Evolutionary conservation across 1,284 basidiomycete genomes (phyloP).

Genomic region (Trichosporon sp.): DNA sequence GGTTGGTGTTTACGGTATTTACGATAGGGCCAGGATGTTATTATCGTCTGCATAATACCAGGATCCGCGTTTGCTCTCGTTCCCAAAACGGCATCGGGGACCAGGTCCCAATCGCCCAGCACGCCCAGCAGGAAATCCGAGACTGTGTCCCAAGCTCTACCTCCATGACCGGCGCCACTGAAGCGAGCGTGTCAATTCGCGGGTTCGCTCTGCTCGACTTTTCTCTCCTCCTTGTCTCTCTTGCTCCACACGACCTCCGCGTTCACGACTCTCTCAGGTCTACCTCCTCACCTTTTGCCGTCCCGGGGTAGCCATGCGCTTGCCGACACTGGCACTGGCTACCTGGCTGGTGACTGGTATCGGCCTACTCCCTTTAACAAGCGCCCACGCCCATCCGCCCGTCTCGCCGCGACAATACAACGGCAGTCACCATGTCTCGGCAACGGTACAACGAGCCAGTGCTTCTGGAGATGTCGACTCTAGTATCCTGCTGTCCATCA

Average conservation of each 20-base stretch:
- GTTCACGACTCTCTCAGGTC: too few relatives aligned
- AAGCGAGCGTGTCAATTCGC: too few relatives aligned
- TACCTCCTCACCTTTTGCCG: background rate
- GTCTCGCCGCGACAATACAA: background rate
- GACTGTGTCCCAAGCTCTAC: background rate
- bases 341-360: constrained; percentile 11
- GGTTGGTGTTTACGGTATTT: background rate
- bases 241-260: background rate
- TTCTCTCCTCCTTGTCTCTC: background rate
- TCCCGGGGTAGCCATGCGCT: constrained; percentile 24
- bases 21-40: background rate
- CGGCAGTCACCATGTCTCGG: background rate
- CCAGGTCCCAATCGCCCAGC: too few relatives aligned
- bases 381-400: background rate
- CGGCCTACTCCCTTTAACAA: constrained; percentile 2
- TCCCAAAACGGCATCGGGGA: constrained; percentile 7
- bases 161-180: background rate
- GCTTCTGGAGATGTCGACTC: too few relatives aligned
- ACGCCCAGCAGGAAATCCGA: background rate
- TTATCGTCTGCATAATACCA: background rate
- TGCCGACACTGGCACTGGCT: constrained; percentile 23
- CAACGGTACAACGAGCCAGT: too few relatives aligned
- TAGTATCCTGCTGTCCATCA: constrained; percentile 7
- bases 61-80: background rate
- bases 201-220: background rate